Percentiles rank a stretch among this genome's conserved stretches.
Conservation (phyloP, 2,329 filamentous ascomycete genomes). For the Talaromyces amestolkiae region DNA sequence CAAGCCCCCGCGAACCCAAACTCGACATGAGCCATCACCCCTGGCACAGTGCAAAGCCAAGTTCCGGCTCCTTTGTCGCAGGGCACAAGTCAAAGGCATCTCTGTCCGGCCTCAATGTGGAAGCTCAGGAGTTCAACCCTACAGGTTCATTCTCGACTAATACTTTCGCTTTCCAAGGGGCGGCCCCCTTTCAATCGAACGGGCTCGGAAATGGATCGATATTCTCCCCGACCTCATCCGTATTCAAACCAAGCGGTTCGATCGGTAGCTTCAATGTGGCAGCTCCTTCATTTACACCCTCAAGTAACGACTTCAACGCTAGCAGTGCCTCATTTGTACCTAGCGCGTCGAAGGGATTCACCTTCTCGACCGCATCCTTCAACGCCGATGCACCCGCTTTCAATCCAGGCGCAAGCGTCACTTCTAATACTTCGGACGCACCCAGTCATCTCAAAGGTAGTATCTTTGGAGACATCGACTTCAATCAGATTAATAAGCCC, state of each 20-base stretch:
- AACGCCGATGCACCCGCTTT: conserved; percentile 75
- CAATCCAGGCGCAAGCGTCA: conserved; percentile 54
- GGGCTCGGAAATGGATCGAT: conserved; percentile 28
- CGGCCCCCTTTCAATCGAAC: conserved; percentile 44
- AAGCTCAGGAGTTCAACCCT: conserved; percentile 80
- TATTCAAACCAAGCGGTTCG: conserved; percentile 31
- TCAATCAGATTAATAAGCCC: conserved; percentile 63
- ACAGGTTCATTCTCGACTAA: conserved; percentile 50
- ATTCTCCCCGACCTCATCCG: conserved; percentile 28
- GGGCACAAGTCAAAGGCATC: conserved; percentile 64
- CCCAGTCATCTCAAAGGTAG: conserved; percentile 31
- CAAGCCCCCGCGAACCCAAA: conserved; percentile 53
- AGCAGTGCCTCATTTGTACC: conserved; percentile 22
- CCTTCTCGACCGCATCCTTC: conserved; percentile 67
- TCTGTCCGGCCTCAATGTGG: conserved; percentile 78
- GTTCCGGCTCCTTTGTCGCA: conserved; percentile 36
- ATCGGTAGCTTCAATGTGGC: conserved; percentile 53
- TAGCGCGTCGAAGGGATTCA: conserved; percentile 49
- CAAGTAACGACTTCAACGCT: conserved; percentile 19
- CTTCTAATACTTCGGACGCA: conserved; percentile 25
- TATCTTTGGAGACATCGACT: conserved; percentile 68
- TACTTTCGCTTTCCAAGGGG: conserved; percentile 41
- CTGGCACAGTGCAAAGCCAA: conserved; percentile 37
- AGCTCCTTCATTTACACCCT: conserved; percentile 69
- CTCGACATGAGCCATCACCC: conserved; percentile 29